Conservation (phyloP, 768 basidiomycete genomes). For the Lentinula raphanica region DNA sequence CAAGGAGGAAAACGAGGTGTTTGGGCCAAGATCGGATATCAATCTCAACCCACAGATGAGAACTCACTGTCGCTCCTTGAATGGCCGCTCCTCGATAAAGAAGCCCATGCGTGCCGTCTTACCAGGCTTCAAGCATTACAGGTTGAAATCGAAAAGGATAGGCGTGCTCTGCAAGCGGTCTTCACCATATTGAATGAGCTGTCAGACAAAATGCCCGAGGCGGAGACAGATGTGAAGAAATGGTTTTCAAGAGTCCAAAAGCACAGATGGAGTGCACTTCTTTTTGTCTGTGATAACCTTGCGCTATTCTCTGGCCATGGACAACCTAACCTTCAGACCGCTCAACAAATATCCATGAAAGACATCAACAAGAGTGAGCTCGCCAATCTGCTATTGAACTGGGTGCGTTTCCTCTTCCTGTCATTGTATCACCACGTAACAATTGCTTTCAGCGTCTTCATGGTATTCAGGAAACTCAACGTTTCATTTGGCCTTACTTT, state of each 20-base stretch:
- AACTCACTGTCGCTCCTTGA: not conserved
- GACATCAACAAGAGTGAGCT: not conserved
- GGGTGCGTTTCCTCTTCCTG: not conserved
- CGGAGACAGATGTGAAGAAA: not conserved
- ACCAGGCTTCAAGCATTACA: not conserved
- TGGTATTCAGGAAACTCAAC: not conserved
- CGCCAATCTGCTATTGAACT: not conserved
- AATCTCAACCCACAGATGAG: not conserved
- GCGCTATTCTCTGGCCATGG: not conserved
- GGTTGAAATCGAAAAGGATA: not conserved
- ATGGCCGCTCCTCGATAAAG: not conserved
- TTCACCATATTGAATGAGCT: not conserved
- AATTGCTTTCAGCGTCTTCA: not conserved
- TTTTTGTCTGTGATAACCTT: constrained; percentile 1
- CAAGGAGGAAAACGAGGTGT: too few relatives aligned
- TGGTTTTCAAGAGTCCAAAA: not conserved
- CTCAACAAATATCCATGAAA: not conserved
- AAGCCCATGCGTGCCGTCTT: not conserved
- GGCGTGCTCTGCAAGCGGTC: not conserved
- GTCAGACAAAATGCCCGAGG: not conserved
- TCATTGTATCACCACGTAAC: too few relatives aligned
- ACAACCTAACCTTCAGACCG: not conserved
- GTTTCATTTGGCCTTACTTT: not conserved
- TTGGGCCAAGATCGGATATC: not conserved
- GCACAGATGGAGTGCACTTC: not conserved